Evolutionary conservation across 331 rosid genomes (phyloP).

Genomic region (Rhamnella rubrinervis): DNA sequence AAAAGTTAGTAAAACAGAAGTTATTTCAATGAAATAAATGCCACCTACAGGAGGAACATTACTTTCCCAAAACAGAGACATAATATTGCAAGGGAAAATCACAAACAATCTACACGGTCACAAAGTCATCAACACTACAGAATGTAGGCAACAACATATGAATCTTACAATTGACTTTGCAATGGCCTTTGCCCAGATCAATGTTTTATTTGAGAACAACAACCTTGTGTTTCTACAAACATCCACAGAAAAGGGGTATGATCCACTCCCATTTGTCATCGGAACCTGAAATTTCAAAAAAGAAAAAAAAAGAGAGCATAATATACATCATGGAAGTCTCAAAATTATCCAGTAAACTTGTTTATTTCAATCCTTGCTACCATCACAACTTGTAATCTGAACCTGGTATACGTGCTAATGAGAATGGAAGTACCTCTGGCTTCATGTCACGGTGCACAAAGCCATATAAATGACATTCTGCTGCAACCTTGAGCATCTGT

Average conservation of each 20-base stretch:
- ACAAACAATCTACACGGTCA: conserved; percentile 15
- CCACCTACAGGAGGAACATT: conserved; percentile 19
- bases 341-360: background rate
- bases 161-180: conserved; percentile 89
- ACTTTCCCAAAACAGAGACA: conserved; percentile 11
- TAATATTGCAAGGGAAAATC: conserved; percentile 7
- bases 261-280: conserved; percentile 96
- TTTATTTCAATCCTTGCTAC: background rate
- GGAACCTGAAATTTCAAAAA: conserved; percentile 63
- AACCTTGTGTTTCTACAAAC: conserved; percentile 93
- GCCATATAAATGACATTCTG: too few species aligned
- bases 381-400: too few species aligned
- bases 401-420: too few species aligned
- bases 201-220: conserved; percentile 83
- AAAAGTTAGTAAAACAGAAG: conserved; percentile 45
- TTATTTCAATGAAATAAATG: conserved; percentile 21
- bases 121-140: conserved; percentile 16
- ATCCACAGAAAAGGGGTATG: conserved; percentile 87
- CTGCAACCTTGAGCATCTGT: too few species aligned
- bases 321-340: background rate
- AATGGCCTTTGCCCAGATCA: conserved; percentile 83
- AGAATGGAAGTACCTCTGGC: too few species aligned
- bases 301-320: background rate
- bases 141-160: conserved; percentile 15
- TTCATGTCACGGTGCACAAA: too few species aligned